phyloP scores from a whole-genome alignment of 169 alveolate species.

The Plasmodium gallinaceum region DNA sequence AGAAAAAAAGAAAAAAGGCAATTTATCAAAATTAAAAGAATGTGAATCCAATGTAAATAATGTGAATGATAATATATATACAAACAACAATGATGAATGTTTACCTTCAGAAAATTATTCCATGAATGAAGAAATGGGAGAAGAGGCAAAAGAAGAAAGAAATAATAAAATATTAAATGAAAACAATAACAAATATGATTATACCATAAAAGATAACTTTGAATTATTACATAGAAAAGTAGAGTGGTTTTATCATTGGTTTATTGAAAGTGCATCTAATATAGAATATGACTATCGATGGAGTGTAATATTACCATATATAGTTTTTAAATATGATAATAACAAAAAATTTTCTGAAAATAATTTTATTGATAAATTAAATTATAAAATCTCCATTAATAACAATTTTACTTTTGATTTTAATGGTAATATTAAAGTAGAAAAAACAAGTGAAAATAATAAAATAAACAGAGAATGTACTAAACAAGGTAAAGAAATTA shows the following conservation, averaged over 20 bases:
- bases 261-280: conserved; percentile 82
- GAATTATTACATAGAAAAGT: conserved; percentile 77
- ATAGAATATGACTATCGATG: conserved; percentile 79
- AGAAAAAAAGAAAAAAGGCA: conserved; percentile 10
- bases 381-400: neutral
- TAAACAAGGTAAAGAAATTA: neutral
- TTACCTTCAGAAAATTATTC: neutral
- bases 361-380: conserved; percentile 42
- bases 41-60: neutral
- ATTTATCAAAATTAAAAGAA: neutral
- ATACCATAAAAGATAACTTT: conserved; percentile 36
- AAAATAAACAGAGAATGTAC: neutral
- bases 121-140: neutral
- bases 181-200: conserved; percentile 40
- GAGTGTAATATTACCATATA: conserved; percentile 79
- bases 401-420: neutral
- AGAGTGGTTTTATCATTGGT: conserved; percentile 85
- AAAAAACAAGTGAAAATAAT: conserved; percentile 10
- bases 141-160: conserved; percentile 6
- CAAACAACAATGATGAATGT: neutral
- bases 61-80: neutral
- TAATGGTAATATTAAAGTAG: conserved; percentile 3
- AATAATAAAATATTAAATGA: neutral
- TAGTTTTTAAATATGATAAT: conserved; percentile 59
- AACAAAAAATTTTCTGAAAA: conserved; percentile 16